phyloP scores from a whole-genome alignment of 106 monocot species.

The Chionographis japonica region DNA sequence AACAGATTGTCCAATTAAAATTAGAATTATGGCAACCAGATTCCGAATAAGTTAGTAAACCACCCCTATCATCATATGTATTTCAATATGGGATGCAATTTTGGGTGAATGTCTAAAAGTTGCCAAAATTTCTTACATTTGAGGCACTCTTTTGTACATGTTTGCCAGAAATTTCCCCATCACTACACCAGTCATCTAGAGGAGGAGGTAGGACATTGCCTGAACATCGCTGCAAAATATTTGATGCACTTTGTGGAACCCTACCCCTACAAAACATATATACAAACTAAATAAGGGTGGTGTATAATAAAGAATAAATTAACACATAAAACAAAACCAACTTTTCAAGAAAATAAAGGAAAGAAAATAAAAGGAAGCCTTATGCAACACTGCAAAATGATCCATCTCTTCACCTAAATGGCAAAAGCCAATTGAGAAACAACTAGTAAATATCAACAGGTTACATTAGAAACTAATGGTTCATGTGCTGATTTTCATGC shows the following conservation, averaged over 20 bases:
- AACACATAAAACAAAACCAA: not conserved
- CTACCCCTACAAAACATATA: conserved; percentile 32
- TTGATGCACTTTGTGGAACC: conserved; percentile 41
- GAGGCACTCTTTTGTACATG: conserved; percentile 22
- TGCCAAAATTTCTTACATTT: conserved; percentile 28
- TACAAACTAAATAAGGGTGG: not conserved
- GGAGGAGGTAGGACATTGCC: conserved; percentile 56
- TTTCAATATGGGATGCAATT: no score
- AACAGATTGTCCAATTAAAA: not conserved
- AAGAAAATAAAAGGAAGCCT: no score
- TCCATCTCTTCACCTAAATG: no score
- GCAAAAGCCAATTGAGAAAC: no score
- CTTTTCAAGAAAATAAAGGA: conserved; percentile 2
- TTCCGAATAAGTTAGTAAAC: not conserved
- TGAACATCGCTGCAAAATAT: conserved; percentile 39
- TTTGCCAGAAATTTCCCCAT: conserved; percentile 16
- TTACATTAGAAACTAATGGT: no score
- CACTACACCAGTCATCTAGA: conserved; percentile 32
- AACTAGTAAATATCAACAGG: no score
- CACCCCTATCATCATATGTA: no score
- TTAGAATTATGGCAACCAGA: not conserved
- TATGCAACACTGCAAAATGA: no score
- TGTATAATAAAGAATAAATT: not conserved
- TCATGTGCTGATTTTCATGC: no score
- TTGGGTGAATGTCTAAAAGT: conserved; percentile 5